Base-by-base conservation (phyloP, 2,329 filamentous ascomycete species). In the Neonectria sp. region DNA sequence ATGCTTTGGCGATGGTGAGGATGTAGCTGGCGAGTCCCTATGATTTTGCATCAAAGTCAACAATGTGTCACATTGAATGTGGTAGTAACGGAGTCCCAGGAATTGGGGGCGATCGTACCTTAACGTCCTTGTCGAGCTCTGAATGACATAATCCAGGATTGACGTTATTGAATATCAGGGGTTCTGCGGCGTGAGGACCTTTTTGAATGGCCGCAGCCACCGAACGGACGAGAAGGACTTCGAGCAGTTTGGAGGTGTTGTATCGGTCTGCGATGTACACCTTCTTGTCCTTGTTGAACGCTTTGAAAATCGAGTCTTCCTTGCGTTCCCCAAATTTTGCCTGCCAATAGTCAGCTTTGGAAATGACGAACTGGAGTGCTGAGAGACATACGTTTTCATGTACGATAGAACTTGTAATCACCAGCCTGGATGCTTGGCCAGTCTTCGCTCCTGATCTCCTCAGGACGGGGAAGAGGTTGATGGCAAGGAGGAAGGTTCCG, bases 381-480 rank as follows among this genome's bases (percentile, higher is more conserved):
- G 13, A 40, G 13, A 40, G 21, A 25, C 31, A 13, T 40, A 24
- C n/a, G 17, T 17, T 45, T n/a, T 11, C 7, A 74, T 21, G 7
- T 58, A 27, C 52, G 6, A 49, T 3, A 46, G 52, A 55, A 21
- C 60, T 58, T 1, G 40, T 48, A 2, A 84, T 79, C 7, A 84
- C 71, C 3, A 76, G 73, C 4, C 85, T 64, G 15, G 76, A 76
- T 13, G 82, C 79, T 56, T 63, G 71, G 21, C 76, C 70, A 13
- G 79, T 79, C 68, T 73, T 70, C 60, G 65, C 69, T 11, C 65
- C 71, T 29, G 27, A 51, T 12, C 15, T 31, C 7, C 25, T 17
- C 7, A 31, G 15, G 27, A n/a, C 17, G 15, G 2, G 79, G 81
- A 13, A 73, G 51, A 86, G 66, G 46, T 81, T 68, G 4, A 86